Conservation (phyloP, 2,329 filamentous ascomycete species). For the Pseudogymnoascus sp. region DNA sequence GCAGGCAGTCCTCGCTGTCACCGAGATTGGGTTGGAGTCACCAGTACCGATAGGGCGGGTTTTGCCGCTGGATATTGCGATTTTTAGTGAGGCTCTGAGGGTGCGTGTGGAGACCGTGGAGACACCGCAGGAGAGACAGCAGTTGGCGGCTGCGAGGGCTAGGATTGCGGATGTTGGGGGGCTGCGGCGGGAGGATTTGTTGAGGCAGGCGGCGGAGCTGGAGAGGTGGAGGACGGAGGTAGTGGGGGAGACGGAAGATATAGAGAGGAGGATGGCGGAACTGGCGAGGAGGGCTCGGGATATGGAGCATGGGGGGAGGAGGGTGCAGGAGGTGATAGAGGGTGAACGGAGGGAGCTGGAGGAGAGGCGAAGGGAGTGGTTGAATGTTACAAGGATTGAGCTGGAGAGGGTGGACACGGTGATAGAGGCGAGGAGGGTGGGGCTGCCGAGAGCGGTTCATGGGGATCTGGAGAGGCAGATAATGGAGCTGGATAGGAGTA, state of each 20-base stretch:
- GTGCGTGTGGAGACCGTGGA: no score
- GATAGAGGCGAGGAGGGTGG: no score
- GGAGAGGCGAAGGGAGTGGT: no score
- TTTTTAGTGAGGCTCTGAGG: no score
- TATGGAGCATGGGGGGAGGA: not conserved
- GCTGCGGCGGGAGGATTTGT: no score
- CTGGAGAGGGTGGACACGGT: not conserved
- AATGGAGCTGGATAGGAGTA: not conserved
- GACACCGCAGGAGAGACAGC: no score
- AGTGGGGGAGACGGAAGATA: not conserved
- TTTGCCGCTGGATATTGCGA: no score
- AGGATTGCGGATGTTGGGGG: no score
- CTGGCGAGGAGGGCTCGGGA: not conserved
- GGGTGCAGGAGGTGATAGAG: not conserved
- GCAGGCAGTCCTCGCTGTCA: not conserved
- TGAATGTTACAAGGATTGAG: not conserved
- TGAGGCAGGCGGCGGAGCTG: not conserved
- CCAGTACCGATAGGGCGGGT: no score
- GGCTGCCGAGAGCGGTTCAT: no score
- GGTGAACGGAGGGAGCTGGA: not conserved
- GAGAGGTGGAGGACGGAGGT: not conserved
- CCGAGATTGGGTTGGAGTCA: not conserved
- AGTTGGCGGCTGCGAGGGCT: no score
- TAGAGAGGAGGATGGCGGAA: not conserved
- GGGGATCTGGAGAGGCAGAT: no score